Conservation (phyloP, 192 early-diverging fungal species). For the Umbelopsis isabellina region DNA sequence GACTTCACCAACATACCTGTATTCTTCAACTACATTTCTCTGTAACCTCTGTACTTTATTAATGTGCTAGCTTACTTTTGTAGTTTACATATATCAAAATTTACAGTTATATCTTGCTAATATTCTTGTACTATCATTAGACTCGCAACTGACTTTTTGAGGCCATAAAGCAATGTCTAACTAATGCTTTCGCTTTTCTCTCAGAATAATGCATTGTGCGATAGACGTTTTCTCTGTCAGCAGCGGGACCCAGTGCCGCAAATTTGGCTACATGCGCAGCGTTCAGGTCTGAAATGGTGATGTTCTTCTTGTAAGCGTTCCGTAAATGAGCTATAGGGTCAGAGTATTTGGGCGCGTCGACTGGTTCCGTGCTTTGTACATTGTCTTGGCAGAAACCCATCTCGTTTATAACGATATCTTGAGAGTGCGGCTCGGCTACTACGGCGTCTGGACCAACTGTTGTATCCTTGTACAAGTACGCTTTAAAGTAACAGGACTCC, state of each 20-base stretch:
- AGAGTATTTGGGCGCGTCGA: neutral
- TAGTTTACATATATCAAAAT: slow-evolving; percentile 10
- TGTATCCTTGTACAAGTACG: slow-evolving; percentile 25
- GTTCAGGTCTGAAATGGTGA: slow-evolving; percentile 9
- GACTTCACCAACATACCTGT: neutral
- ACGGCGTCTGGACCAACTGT: neutral
- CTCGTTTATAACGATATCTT: neutral
- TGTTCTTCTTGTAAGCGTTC: slow-evolving; percentile 3
- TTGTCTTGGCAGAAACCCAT: slow-evolving; percentile 1
- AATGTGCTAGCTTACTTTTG: slow-evolving; percentile 3
- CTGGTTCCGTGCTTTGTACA: no score
- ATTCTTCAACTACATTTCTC: neutral
- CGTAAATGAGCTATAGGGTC: slow-evolving; percentile 7
- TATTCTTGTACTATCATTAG: neutral
- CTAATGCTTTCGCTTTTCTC: neutral
- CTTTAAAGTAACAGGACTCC: slow-evolving; percentile 25
- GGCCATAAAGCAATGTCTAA: slow-evolving; percentile 15
- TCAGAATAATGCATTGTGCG: slow-evolving; percentile 6
- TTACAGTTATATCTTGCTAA: slow-evolving; percentile 7
- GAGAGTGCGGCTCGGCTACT: neutral
- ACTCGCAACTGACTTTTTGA: neutral
- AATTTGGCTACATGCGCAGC: slow-evolving; percentile 8
- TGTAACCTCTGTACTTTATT: slow-evolving; percentile 12
- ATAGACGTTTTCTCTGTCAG: neutral
- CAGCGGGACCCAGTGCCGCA: neutral